These are phyloP conservation scores for Solanum pennellii DNA, from an alignment of 257 asterid species.

Conservation along the genomic window DNA sequence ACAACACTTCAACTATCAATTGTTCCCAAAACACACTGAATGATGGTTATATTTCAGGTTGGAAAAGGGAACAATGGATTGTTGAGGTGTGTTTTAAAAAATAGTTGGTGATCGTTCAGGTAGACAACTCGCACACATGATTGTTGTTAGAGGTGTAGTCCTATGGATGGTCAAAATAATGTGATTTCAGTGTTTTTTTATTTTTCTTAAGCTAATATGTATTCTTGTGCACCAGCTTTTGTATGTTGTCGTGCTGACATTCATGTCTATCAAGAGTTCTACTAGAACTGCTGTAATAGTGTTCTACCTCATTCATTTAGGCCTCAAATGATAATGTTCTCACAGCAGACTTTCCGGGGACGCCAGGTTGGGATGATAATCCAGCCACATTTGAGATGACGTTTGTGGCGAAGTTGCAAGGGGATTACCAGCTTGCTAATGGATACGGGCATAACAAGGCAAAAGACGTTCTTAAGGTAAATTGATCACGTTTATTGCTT, in stretches of 20 bases:
- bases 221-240: background rate
- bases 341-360: constrained; percentile 71
- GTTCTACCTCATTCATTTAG: constrained; percentile 33
- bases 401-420: constrained; percentile 47
- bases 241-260: background rate
- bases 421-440: constrained; percentile 81
- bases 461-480: constrained; percentile 49
- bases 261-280: background rate
- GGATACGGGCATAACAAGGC: constrained; percentile 67
- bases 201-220: background rate
- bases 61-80: background rate
- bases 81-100: background rate
- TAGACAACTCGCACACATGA: background rate
- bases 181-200: background rate
- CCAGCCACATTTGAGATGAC: constrained; percentile 62
- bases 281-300: constrained; percentile 4
- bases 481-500: background rate
- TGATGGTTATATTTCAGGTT: background rate
- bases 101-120: background rate
- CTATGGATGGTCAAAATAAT: background rate
- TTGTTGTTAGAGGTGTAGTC: background rate
- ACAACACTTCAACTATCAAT: too few species aligned
- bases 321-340: constrained; percentile 57
- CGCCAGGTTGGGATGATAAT: constrained; percentile 83
- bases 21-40: background rate